Evolutionary conservation across 805 yeast genomes (phyloP).

Genomic region (Wickerhamomyces tratensis): DNA sequence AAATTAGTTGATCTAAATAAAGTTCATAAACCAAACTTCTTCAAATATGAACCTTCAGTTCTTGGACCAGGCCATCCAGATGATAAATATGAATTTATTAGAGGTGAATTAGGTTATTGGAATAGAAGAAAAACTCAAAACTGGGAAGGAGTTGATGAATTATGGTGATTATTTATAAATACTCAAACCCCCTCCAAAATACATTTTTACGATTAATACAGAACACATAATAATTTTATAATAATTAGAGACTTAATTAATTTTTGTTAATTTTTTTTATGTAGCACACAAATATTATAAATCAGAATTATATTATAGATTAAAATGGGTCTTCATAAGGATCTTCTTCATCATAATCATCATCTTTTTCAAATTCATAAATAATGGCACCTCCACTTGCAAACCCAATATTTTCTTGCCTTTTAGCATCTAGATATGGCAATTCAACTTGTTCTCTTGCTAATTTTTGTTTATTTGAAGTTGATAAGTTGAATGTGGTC

Average conservation of each 20-base stretch:
- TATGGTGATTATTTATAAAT: conserved; percentile 37
- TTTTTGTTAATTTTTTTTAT: too few species aligned
- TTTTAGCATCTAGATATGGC: conserved; percentile 88
- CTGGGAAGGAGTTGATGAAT: conserved; percentile 45
- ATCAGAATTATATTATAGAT: not conserved
- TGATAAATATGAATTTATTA: conserved; percentile 42
- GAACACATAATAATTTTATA: too few species aligned
- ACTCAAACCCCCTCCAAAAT: too few species aligned
- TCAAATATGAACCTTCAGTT: conserved; percentile 30
- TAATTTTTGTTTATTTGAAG: conserved; percentile 61
- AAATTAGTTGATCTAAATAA: conserved; percentile 35
- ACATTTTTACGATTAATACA: too few species aligned
- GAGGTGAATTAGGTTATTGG: conserved; percentile 70
- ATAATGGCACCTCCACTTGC: conserved; percentile 89
- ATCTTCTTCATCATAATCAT: conserved; percentile 96
- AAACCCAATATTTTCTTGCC: conserved; percentile 22
- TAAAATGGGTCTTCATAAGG: conserved; percentile 94
- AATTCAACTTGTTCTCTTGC: conserved; percentile 82
- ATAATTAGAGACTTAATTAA: too few species aligned
- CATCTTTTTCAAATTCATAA: conserved; percentile 92
- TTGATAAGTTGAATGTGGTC: conserved; percentile 80
- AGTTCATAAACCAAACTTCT: conserved; percentile 52
- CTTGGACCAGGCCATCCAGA: not conserved
- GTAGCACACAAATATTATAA: too few species aligned
- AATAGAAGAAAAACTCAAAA: conserved; percentile 52